Evolutionary conservation across 176 grass and related monocot species (phyloP).

Genomic region (Lolium rigidum): DNA sequence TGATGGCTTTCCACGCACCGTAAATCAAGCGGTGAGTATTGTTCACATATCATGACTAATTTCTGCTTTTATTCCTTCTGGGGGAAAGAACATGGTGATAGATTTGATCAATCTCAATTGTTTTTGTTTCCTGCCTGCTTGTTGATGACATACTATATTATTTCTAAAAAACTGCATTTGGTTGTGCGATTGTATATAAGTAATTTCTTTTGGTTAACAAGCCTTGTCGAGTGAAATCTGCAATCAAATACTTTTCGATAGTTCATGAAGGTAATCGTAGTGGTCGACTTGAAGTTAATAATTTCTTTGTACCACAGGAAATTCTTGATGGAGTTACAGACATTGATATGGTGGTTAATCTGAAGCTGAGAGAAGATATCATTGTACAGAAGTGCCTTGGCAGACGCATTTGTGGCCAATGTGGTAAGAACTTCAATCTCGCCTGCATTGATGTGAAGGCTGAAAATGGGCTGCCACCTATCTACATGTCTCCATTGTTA

Average conservation of each 20-base stretch:
- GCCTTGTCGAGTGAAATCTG: not conserved
- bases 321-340: slow-evolving; percentile 80
- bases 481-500: slow-evolving; percentile 82
- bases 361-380: slow-evolving; percentile 95
- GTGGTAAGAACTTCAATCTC: slow-evolving; percentile 86
- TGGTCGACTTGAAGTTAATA: not conserved
- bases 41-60: not conserved
- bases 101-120: not conserved
- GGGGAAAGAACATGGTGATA: not conserved
- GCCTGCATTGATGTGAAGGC: slow-evolving; percentile 82
- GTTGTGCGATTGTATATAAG: not conserved
- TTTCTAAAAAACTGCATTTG: not conserved
- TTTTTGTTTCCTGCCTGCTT: not conserved
- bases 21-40: slow-evolving; percentile 84
- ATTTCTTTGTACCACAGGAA: slow-evolving; percentile 56
- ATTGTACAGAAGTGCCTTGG: slow-evolving; percentile 94
- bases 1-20: slow-evolving; percentile 93
- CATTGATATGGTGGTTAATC: slow-evolving; percentile 95
- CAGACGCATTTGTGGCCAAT: slow-evolving; percentile 83
- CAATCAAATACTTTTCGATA: no score
- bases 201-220: not conserved
- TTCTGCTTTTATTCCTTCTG: not conserved
- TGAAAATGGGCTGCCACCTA: slow-evolving; percentile 75
- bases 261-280: not conserved
- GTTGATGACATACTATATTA: not conserved